A percentile compares a stretch with the other conserved stretches of the same genome.
Conservation (phyloP, 208 protist genomes). For the Acanthamoeba lenticulata region DNA sequence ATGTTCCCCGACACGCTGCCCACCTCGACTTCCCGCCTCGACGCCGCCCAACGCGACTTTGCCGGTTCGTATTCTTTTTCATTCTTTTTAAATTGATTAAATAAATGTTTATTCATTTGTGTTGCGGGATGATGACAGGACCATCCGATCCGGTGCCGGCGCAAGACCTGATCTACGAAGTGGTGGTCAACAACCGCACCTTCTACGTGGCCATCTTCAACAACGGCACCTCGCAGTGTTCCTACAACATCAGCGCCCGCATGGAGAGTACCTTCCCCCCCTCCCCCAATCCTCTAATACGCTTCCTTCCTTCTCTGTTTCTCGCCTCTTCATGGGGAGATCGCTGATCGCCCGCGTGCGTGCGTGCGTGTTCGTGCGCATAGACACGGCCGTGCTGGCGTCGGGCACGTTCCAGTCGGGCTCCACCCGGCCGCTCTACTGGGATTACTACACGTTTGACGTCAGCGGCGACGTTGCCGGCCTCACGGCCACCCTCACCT, state of each 20-base stretch:
- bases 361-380: neutral
- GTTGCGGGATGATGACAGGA: neutral
- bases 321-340: neutral
- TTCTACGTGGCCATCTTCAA: neutral
- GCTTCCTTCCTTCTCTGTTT: neutral
- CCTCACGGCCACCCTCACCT: neutral
- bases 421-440: neutral
- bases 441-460: constrained; percentile 7
- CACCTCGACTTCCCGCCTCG: neutral
- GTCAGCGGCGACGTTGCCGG: neutral
- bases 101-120: neutral
- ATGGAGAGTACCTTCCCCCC: neutral
- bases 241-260: neutral
- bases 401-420: neutral
- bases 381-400: neutral
- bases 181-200: neutral
- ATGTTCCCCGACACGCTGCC: neutral
- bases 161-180: neutral
- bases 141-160: neutral
- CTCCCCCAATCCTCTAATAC: neutral
- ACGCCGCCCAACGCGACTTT: neutral
- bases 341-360: neutral
- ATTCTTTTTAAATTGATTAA: no score
- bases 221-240: neutral
- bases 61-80: neutral